A percentile compares a stretch with the other conserved stretches of the same genome.
Evolutionary conservation across 2,329 filamentous ascomycete species (phyloP).

Genomic region (Chaetomiaceae sp.): DNA sequence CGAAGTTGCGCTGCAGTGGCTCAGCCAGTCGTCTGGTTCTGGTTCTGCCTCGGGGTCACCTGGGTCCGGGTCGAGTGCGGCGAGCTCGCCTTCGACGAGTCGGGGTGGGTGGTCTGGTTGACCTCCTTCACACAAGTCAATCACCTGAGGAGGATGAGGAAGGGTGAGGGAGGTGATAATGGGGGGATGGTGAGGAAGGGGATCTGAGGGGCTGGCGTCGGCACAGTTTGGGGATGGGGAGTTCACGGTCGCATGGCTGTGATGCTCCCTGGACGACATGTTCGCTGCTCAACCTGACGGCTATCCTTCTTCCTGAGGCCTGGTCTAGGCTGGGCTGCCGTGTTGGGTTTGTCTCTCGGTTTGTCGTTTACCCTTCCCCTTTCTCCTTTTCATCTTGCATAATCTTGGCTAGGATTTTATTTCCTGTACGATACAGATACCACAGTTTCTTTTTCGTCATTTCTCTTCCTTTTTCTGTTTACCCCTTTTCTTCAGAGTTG

Average conservation of each 20-base stretch:
- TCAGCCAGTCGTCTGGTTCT: constrained; percentile 27
- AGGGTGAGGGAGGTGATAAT: too few relatives aligned
- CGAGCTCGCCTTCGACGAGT: constrained; percentile 39
- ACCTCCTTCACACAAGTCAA: too few relatives aligned
- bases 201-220: too few relatives aligned
- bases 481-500: constrained; percentile 12
- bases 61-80: constrained; percentile 24
- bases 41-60: not conserved
- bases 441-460: constrained; percentile 3
- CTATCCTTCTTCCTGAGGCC: not conserved
- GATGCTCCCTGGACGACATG: not conserved
- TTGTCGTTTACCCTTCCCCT: not conserved
- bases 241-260: not conserved
- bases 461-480: not conserved
- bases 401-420: not conserved
- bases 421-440: constrained; percentile 17
- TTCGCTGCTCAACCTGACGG: not conserved
- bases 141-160: too few relatives aligned
- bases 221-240: too few relatives aligned
- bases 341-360: not conserved
- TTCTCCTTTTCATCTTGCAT: not conserved
- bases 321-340: not conserved
- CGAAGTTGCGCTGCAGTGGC: constrained; percentile 56
- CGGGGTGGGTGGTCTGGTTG: constrained; percentile 25
- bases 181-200: too few relatives aligned